Conservation (phyloP, 768 basidiomycete genomes). For the Lactarius hatsudake region DNA sequence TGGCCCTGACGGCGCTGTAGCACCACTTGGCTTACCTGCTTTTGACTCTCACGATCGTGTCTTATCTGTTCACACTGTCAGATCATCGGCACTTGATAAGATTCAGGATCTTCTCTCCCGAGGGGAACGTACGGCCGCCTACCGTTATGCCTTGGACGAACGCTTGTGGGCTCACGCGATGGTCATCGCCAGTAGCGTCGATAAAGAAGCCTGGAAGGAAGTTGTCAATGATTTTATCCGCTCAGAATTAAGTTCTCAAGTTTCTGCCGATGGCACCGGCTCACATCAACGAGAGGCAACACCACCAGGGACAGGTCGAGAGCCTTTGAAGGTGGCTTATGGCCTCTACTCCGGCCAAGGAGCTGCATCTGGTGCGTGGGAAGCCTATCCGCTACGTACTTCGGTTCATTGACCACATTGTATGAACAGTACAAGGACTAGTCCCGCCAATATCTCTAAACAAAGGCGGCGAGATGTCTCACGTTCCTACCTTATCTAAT, state of each 20-base stretch:
- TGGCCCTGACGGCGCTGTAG: slow-evolving; percentile 20
- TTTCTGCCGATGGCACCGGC: slow-evolving; percentile 28
- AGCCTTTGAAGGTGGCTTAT: slow-evolving; percentile 77
- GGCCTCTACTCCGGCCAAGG: slow-evolving; percentile 85
- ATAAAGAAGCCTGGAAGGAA: slow-evolving; percentile 92
- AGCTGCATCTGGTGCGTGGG: slow-evolving; percentile 59
- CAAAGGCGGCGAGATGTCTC: slow-evolving; percentile 19
- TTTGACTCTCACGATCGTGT: slow-evolving; percentile 45
- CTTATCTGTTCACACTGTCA: slow-evolving; percentile 57
- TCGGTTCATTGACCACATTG: neutral
- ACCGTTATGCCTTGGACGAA: slow-evolving; percentile 83
- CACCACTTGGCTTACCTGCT: slow-evolving; percentile 27
- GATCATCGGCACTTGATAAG: slow-evolving; percentile 64
- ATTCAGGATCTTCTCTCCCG: slow-evolving; percentile 77
- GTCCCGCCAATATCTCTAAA: slow-evolving; percentile 19
- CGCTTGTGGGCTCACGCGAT: slow-evolving; percentile 95
- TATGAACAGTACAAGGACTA: slow-evolving; percentile 15
- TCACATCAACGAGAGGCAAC: slow-evolving; percentile 28
- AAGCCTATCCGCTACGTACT: neutral
- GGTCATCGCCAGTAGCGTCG: slow-evolving; percentile 88
- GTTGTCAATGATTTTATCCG: slow-evolving; percentile 82
- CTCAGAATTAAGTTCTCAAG: slow-evolving; percentile 59
- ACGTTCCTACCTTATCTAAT: slow-evolving; percentile 10
- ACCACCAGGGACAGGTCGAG: slow-evolving; percentile 48
- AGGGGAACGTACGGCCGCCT: slow-evolving; percentile 85